Evolutionary conservation across 352 stramenopile species (phyloP), one percentile per base, ranked within the genome.

Genomic region (Pythium phragmiticola): DNA sequence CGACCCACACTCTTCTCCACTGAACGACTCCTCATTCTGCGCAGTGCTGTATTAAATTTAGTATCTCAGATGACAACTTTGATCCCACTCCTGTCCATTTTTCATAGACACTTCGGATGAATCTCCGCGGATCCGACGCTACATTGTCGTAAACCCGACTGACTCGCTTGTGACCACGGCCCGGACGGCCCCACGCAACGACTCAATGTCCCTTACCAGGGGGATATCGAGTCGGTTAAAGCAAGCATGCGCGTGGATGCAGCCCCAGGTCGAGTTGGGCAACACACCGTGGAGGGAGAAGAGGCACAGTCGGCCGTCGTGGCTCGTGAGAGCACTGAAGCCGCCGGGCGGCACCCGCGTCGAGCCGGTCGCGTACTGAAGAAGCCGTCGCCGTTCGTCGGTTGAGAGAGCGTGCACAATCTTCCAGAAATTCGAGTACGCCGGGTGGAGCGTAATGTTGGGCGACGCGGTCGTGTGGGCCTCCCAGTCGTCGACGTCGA

Each of bases 401-500:
- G 17, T 60, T 3, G 69, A 62, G 16, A 74, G 73, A 45, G 72
- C 76, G 21, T 88, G 86, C 53, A 98, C 73, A 19, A 94, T 37
- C 9, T 54, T 62, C 68, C 68, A 75, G 39, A 75, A 75, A 16
- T 65, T 64, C 1, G 26, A n/a, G 3, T 62, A 36, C 2, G 52
- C 64, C 39, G 59, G 53, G 36, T 64, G 56, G 49, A 60, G 37
- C 11, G 43, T 41, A 6, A 64, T 42, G 39, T 52, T 60, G 36
- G 39, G 59, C 12, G 56, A 60, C 28, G 45, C 53, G 30, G 58
- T 60, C 2, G 91, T 98, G 60, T 97, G 69, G 21, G 66, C 67
- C 63, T 87, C 84, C 94, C 94, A 98, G 68, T 98, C 94, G 21
- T 92, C 76, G 45, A 98, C 89, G 54, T 97, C 82, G 60, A 98